Conservation (phyloP, 1,284 basidiomycete species). For the Somion occarium region DNA sequence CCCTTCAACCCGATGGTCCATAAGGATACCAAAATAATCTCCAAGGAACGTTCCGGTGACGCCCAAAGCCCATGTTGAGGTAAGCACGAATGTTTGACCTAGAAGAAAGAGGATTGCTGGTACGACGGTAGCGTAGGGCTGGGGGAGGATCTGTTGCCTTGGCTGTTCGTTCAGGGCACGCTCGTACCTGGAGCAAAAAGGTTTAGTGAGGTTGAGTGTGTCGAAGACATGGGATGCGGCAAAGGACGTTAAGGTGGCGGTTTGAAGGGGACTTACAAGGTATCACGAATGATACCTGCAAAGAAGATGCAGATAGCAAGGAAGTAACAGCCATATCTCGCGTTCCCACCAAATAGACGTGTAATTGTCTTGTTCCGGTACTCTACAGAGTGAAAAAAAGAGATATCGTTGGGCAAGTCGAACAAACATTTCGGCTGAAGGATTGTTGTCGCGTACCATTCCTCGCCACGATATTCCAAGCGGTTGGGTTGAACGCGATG, state of each 20-base stretch:
- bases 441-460: constrained; percentile 62
- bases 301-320: constrained; percentile 89
- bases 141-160: constrained; percentile 46
- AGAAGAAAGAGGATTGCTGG: constrained; percentile 63
- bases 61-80: constrained; percentile 89
- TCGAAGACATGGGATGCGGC: constrained; percentile 2
- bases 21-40: constrained; percentile 98
- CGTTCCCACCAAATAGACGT: constrained; percentile 70
- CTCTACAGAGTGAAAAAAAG: constrained; percentile 48
- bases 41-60: constrained; percentile 94
- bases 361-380: constrained; percentile 87
- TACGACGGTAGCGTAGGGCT: constrained; percentile 53
- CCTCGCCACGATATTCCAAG: constrained; percentile 93
- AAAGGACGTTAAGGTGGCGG: no score
- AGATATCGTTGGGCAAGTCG: no score
- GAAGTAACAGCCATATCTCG: constrained; percentile 82
- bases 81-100: constrained; percentile 82
- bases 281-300: constrained; percentile 82
- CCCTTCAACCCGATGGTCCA: constrained; percentile 81
- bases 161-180: constrained; percentile 75
- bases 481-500: constrained; percentile 87
- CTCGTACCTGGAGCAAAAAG: constrained; percentile 50
- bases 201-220: neutral
- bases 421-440: no score
- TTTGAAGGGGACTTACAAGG: constrained; percentile 54